Percentiles rank a stretch among this genome's conserved stretches.
These are phyloP conservation scores for Fusarium floridanum DNA, from an alignment of 2,329 filamentous ascomycete genomes.

Conservation along the genomic window DNA sequence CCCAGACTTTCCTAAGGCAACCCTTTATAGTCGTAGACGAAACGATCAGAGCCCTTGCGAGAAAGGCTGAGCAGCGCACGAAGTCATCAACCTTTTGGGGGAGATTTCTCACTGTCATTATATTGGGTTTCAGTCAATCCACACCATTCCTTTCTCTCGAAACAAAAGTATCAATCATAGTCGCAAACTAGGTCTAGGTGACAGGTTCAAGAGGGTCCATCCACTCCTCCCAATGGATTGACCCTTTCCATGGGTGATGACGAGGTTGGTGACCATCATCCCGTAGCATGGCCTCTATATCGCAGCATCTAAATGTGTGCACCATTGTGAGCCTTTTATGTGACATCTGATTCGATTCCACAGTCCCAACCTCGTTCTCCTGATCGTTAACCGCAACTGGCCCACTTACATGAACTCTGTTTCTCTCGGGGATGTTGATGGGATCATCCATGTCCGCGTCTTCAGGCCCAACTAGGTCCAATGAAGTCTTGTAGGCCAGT, in stretches of 20 bases:
- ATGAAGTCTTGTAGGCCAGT: not conserved
- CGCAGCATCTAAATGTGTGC: not conserved
- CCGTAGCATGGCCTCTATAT: not conserved
- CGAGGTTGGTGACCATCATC: not conserved
- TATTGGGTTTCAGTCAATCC: no score
- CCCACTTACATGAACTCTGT: constrained; percentile 2
- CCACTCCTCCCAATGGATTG: constrained; percentile 8
- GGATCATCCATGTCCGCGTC: not conserved
- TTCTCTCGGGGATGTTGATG: not conserved
- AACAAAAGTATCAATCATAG: not conserved
- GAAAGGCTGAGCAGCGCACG: no score
- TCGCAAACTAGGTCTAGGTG: not conserved
- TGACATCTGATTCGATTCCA: not conserved
- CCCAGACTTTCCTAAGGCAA: no score
- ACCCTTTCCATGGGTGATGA: not conserved
- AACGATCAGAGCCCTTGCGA: no score
- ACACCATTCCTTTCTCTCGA: not conserved
- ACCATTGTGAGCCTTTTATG: constrained; percentile 6
- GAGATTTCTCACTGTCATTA: no score
- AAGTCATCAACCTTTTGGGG: no score
- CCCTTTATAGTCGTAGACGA: no score
- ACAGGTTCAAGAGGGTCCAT: not conserved
- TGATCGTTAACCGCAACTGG: not conserved
- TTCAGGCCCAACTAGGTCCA: not conserved
- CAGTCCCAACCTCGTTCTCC: not conserved